Percentiles rank a stretch among this genome's conserved stretches.
These are phyloP conservation scores for Rhodotorula paludigena DNA, from an alignment of 768 basidiomycete species.

Conservation along the genomic window DNA sequence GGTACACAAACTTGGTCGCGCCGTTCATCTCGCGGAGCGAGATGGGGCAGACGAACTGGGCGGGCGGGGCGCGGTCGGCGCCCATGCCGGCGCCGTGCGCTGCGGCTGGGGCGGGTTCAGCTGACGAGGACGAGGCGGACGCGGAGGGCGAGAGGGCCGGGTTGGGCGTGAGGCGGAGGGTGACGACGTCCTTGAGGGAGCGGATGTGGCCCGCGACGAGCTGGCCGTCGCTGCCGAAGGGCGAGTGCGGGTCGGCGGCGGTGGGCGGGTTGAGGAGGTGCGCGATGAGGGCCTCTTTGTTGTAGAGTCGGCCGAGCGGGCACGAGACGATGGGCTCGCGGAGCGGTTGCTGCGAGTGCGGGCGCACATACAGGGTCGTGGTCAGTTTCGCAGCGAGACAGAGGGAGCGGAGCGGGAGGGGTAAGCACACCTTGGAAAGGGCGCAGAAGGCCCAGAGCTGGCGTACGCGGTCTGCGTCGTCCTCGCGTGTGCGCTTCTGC, in stretches of 20 bases:
- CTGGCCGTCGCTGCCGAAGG: slow-evolving; percentile 61
- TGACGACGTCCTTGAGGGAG: slow-evolving; percentile 85
- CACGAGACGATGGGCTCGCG: slow-evolving; percentile 87
- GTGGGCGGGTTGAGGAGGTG: slow-evolving; percentile 74
- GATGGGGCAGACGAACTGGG: slow-evolving; percentile 83
- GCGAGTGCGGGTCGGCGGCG: slow-evolving; percentile 55
- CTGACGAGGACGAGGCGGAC: slow-evolving; percentile 33
- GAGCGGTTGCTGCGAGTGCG: slow-evolving; percentile 60
- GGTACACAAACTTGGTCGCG: slow-evolving; percentile 74
- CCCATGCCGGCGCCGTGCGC: slow-evolving; percentile 42
- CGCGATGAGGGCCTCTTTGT: slow-evolving; percentile 89
- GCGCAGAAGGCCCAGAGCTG: slow-evolving; percentile 93
- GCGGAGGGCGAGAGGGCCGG: slow-evolving; percentile 51
- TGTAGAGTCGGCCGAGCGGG: slow-evolving; percentile 88
- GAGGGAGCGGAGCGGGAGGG: not conserved
- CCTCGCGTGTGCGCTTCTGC: slow-evolving; percentile 70
- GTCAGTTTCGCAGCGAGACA: too few relatives aligned
- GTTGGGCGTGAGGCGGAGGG: slow-evolving; percentile 73
- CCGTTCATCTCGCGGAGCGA: slow-evolving; percentile 95
- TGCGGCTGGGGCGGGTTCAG: slow-evolving; percentile 44
- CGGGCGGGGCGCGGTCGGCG: slow-evolving; percentile 43
- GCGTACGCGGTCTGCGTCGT: slow-evolving; percentile 62
- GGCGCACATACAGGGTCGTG: too few relatives aligned
- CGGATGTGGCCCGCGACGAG: slow-evolving; percentile 88
- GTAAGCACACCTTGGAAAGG: slow-evolving; percentile 71